Evolutionary conservation across 805 yeast species (phyloP).

Genomic region (Cephaloascus fragrans): DNA sequence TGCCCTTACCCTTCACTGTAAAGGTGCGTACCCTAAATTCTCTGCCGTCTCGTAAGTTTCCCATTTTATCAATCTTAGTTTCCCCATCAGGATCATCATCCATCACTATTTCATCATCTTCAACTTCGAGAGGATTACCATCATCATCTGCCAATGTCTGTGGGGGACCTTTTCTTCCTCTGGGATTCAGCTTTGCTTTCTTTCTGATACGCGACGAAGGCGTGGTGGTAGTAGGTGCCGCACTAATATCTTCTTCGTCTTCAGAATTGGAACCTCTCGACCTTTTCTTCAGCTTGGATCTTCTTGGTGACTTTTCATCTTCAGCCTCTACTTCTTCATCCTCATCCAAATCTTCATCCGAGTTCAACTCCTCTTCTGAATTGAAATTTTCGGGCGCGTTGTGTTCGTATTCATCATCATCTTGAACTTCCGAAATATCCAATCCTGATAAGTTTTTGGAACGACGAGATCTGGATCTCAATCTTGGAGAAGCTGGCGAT

Average conservation of each 20-base stretch:
- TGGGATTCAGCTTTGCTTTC: constrained; percentile 23
- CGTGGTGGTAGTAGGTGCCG: background rate
- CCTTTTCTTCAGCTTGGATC: background rate
- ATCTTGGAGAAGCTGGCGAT: background rate
- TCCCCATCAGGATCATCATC: constrained; percentile 76
- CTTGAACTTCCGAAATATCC: constrained; percentile 11
- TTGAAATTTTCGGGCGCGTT: constrained; percentile 8
- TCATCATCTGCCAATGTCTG: constrained; percentile 44
- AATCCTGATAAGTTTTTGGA: constrained; percentile 7
- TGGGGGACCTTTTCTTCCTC: constrained; percentile 27
- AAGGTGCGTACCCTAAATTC: constrained; percentile 65
- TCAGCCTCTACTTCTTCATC: constrained; percentile 8
- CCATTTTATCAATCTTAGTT: constrained; percentile 56
- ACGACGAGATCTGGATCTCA: constrained; percentile 3
- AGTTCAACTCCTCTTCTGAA: constrained; percentile 10
- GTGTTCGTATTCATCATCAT: constrained; percentile 7
- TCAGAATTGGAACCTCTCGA: background rate
- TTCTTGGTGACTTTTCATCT: background rate
- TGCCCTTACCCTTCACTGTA: constrained; percentile 56
- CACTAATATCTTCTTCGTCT: background rate
- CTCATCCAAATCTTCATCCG: constrained; percentile 16
- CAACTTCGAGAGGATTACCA: constrained; percentile 56
- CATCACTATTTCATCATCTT: constrained; percentile 69
- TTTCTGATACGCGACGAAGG: constrained; percentile 16
- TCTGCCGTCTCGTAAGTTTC: constrained; percentile 63